Evolutionary conservation across 345 rosid genomes (phyloP), one percentile per base, ranked within the genome.

Genomic region (Rhodomyrtus tomentosa): DNA sequence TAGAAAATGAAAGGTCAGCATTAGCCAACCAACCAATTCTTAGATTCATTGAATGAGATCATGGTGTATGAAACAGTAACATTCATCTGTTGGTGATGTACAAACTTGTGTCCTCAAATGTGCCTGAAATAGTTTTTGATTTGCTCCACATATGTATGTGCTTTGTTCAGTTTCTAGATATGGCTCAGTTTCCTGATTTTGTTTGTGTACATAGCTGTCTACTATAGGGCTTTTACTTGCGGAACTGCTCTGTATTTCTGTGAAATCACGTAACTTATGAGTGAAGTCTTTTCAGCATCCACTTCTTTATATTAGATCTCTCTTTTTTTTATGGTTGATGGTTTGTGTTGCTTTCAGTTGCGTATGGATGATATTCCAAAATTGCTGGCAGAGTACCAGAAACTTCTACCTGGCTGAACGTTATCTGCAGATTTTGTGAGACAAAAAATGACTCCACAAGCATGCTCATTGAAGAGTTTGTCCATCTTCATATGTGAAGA

Each of bases 291-390:
- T 59, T 59, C 73, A 59, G 40, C 22, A 62, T 62, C 22, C 21
- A 29, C 22, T 4, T 62, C 16, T 5, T 62, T 1, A 62, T 29
- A 62, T 32, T 68, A 32, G 24, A 68, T 68, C 21, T 16, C 76
- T 68, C 76, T 32, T 68, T 32, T 32, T 68, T 18, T 68, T 24
- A 68, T 32, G 76, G 76, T 8, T 68, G 45, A 68, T 32, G 76
- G 76, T 48, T 81, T 81, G 38, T 81, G 50, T 80, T 52, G 52
- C 54, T 25, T 81, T 81, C 53, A 81, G 82, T 48, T 97, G 88
- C 94, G 94, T 45, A 92, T 97, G 89, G 92, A 91, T 88, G 98
- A 95, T 83, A 90, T 95, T 45, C 89, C 99, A 14, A 92, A 91
- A 90, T 93, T 97, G 82, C 92, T 95, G 87, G 93, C 88, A 73